Base-by-base conservation (phyloP, 2,329 filamentous ascomycete genomes). In the Bipolaris oryzae region DNA sequence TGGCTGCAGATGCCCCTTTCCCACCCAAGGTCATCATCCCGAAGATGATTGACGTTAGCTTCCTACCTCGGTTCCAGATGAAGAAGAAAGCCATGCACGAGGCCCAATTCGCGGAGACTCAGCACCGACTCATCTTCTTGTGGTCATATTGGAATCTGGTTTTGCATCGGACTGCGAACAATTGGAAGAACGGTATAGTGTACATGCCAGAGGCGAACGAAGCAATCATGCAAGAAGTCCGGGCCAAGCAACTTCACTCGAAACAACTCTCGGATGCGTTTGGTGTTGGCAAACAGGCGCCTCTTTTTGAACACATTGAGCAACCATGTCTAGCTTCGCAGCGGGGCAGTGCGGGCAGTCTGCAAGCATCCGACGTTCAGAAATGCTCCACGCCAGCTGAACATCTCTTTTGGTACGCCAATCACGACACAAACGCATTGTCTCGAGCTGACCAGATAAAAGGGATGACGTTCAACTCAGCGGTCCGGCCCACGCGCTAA, bases 391-490 rank as follows among this genome's bases (percentile, higher is more conserved):
- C 74, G 41, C 70, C 73, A 44, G 53, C 59, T 51, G 58, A 67
- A 44, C 68, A 75, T 49, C 64, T 76, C 47, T 76, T 77, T 55
- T 76, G 73, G 74, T 75, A 67, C 63, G 65, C 60, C 28, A 53
- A 28, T 34, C 51, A 51, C 60, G 23, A 44, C 53, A 70, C 64
- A 73, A 71, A 70, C 56, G 55, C 66, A 70, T 70, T 73, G 67
- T 74, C 53, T 70, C 55, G 67, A 37, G 50, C 68, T 74, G 63
- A 74, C 61, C 57, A 58, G 37, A 39, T 44, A 45, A 58, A 56
- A 77, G 74, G 75, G 71, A 77, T 58, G 63, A 70, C 46, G 57
- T 75, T 43, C 72, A 74, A 42, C 62, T 77, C 38, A 71, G 70
- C 47, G 69, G 73, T 9, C 64, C 62, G 39, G 74, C 72, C 28